These are phyloP conservation scores for Penicillium sp. DNA, from an alignment of 2,329 filamentous ascomycete genomes.

Conservation along the genomic window DNA sequence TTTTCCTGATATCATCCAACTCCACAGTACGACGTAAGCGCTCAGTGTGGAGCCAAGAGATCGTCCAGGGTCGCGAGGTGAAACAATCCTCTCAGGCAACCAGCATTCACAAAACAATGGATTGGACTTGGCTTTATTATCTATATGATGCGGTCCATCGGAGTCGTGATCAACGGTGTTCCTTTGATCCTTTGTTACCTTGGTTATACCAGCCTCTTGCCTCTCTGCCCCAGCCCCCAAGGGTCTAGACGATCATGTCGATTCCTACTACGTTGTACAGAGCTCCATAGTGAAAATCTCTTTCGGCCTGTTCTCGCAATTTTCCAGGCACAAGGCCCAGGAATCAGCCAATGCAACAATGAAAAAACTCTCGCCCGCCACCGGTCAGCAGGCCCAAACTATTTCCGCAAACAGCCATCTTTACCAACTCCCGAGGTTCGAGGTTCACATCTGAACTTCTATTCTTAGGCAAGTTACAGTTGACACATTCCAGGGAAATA, in stretches of 20 bases:
- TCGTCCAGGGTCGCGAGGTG: background rate
- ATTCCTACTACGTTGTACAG: background rate
- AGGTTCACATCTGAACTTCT: too few species aligned
- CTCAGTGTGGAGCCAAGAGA: constrained; percentile 5
- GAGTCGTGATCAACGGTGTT: background rate
- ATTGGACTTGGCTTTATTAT: background rate
- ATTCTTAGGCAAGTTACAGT: background rate
- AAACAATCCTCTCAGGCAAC: constrained; percentile 4
- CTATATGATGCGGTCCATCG: background rate
- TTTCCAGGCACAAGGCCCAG: background rate
- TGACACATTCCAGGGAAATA: background rate
- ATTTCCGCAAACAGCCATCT: background rate
- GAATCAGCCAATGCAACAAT: background rate
- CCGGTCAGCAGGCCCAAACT: background rate
- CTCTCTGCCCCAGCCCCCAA: background rate
- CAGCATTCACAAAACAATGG: background rate
- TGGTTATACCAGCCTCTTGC: background rate
- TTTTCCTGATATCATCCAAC: constrained; percentile 8
- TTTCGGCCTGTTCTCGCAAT: background rate
- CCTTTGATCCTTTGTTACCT: too few species aligned
- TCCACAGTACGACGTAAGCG: constrained; percentile 11
- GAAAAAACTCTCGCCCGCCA: background rate
- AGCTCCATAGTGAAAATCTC: background rate
- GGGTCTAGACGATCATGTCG: background rate
- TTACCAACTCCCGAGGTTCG: too few species aligned